Percentiles rank a stretch among this genome's conserved stretches.
Conservation (phyloP, 2,329 filamentous ascomycete genomes). For the Stylonectria norvegica region DNA sequence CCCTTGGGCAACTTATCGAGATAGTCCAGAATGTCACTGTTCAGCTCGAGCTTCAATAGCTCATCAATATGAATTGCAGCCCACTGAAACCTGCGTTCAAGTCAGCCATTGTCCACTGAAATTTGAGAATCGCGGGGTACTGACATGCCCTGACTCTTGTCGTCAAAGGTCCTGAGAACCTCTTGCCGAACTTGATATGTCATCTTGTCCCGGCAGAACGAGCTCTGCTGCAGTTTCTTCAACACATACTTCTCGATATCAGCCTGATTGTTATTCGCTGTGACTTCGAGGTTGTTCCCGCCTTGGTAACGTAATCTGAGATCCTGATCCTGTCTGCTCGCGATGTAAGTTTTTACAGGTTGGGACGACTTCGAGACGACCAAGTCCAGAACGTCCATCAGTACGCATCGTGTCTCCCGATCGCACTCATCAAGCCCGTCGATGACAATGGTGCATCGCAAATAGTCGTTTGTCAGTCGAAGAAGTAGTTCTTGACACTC, state of each 20-base stretch:
- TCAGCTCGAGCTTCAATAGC: slow-evolving; percentile 1
- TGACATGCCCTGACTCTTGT: slow-evolving; percentile 14
- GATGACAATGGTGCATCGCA: slow-evolving; percentile 8
- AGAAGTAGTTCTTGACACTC: slow-evolving; percentile 11
- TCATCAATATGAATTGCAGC: slow-evolving; percentile 15
- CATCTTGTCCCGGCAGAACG: slow-evolving; percentile 7
- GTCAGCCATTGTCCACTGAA: neutral
- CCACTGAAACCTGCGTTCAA: slow-evolving; percentile 18
- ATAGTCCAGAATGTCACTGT: slow-evolving; percentile 12
- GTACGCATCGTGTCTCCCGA: slow-evolving; percentile 1
- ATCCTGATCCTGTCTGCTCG: slow-evolving; percentile 12
- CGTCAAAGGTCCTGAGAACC: slow-evolving; percentile 6
- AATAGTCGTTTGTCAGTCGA: slow-evolving; percentile 4
- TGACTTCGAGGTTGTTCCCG: slow-evolving; percentile 6
- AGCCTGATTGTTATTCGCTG: slow-evolving; percentile 9
- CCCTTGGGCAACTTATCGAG: slow-evolving; percentile 4
- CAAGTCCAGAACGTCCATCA: slow-evolving; percentile 7
- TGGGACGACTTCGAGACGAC: slow-evolving; percentile 3
- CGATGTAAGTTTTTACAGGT: slow-evolving; percentile 16
- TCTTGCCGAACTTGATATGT: neutral
- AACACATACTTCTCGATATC: slow-evolving; percentile 15
- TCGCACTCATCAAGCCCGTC: slow-evolving; percentile 18
- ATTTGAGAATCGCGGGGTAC: neutral
- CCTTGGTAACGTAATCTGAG: slow-evolving; percentile 5
- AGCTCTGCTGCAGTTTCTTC: slow-evolving; percentile 1